Evolutionary conservation across 495 filamentous ascomycete genomes (phyloP).

Genomic region (Aspergillus conjunctus): DNA sequence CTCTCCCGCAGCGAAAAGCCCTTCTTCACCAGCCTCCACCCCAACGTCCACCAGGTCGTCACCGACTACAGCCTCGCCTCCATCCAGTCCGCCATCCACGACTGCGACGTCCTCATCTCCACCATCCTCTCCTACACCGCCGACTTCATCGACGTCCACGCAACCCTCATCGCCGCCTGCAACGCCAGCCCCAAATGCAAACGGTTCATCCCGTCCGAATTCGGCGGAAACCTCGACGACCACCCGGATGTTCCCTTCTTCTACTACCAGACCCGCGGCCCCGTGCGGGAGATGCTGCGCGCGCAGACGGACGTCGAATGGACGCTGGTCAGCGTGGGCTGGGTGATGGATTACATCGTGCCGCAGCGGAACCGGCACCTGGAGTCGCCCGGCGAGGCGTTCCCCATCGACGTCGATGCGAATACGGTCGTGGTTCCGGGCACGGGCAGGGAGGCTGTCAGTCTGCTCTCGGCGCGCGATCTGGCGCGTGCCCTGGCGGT

Average conservation of each 20-base stretch:
- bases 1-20: too few relatives aligned
- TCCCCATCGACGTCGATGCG: slow-evolving; percentile 8
- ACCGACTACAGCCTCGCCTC: slow-evolving; percentile 19
- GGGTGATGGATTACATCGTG: slow-evolving; percentile 35
- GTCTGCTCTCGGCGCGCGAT: slow-evolving; percentile 14
- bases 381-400: slow-evolving; percentile 7
- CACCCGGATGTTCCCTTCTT: slow-evolving; percentile 22
- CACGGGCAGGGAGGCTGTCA: slow-evolving; percentile 11
- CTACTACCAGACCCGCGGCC: slow-evolving; percentile 22
- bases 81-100: slow-evolving; percentile 11
- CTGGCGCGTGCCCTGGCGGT: slow-evolving; percentile 11
- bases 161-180: slow-evolving; percentile 23
- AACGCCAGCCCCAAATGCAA: slow-evolving; percentile 20
- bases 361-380: slow-evolving; percentile 15
- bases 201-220: slow-evolving; percentile 34
- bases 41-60: too few relatives aligned
- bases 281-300: slow-evolving; percentile 22
- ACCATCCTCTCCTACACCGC: slow-evolving; percentile 15
- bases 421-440: slow-evolving; percentile 5
- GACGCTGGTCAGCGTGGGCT: slow-evolving; percentile 30
- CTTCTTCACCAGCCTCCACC: too few relatives aligned
- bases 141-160: slow-evolving; percentile 14
- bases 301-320: slow-evolving; percentile 17
- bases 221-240: slow-evolving; percentile 25
- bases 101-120: slow-evolving; percentile 16